Evolutionary conservation across 2,329 filamentous ascomycete species (phyloP).

Genomic region (Clonostachys rhizophaga): DNA sequence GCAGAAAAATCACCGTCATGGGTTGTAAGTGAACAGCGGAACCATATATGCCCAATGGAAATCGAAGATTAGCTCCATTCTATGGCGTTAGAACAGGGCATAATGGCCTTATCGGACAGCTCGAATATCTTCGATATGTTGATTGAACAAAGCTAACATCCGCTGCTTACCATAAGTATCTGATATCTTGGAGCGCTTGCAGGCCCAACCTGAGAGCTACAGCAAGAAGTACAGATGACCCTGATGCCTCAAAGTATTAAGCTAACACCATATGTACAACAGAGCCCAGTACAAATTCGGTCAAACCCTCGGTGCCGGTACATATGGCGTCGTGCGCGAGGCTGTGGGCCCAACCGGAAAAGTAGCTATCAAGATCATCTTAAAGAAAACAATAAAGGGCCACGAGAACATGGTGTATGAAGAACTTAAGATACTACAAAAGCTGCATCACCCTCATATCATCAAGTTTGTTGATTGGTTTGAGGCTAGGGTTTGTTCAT

Average conservation of each 20-base stretch:
- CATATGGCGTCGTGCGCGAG: conserved; percentile 96
- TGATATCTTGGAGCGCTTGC: conserved; percentile 91
- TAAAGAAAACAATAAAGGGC: conserved; percentile 98
- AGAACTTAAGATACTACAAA: conserved; percentile 89
- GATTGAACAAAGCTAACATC: no score
- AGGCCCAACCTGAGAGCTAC: conserved; percentile 96
- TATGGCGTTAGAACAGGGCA: no score
- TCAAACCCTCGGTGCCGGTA: conserved; percentile 89
- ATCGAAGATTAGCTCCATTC: no score
- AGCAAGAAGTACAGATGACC: conserved; percentile 77
- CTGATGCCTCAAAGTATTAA: conserved; percentile 5
- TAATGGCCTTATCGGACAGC: no score
- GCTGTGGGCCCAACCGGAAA: conserved; percentile 79
- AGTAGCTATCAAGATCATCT: conserved; percentile 96
- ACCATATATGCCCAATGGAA: no score
- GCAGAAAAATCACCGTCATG: no score
- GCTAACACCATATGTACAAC: conserved; percentile 9
- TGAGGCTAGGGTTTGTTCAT: conserved; percentile 75
- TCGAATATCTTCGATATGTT: no score
- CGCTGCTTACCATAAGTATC: conserved; percentile 50
- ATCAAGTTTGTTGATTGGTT: conserved; percentile 99
- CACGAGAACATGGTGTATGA: conserved; percentile 99
- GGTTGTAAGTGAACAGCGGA: no score
- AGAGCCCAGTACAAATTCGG: conserved; percentile 90
- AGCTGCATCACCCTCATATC: conserved; percentile 89